Evolutionary conservation across 2,329 filamentous ascomycete genomes (phyloP).

Genomic region (Blumeria hordei): DNA sequence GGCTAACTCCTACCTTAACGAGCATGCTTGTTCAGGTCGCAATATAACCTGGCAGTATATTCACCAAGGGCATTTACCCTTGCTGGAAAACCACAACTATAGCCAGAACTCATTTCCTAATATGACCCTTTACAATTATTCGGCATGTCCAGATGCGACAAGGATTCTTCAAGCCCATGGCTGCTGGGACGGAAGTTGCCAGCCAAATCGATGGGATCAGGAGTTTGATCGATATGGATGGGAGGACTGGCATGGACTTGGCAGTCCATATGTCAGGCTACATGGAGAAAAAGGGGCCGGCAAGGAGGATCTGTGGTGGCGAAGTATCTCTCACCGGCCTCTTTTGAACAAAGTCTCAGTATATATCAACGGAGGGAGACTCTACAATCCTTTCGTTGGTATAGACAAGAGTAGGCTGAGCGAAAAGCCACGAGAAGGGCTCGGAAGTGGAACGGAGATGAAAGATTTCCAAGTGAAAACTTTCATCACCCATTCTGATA

Average conservation of each 20-base stretch:
- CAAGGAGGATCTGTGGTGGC: too few species aligned
- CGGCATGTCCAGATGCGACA: not conserved
- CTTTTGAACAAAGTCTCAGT: too few species aligned
- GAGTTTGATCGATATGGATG: slow-evolving; percentile 3
- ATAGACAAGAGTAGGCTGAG: too few species aligned
- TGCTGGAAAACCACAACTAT: not conserved
- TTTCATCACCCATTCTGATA: too few species aligned
- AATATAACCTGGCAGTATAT: slow-evolving; percentile 6
- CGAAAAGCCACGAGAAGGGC: too few species aligned
- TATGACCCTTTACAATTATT: not conserved
- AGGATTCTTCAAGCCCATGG: slow-evolving; percentile 2
- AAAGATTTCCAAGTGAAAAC: too few species aligned
- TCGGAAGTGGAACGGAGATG: too few species aligned
- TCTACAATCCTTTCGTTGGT: too few species aligned
- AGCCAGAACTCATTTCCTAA: not conserved
- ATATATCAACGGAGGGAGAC: too few species aligned
- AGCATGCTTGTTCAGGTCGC: slow-evolving; percentile 3
- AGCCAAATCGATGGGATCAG: not conserved
- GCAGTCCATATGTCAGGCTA: not conserved
- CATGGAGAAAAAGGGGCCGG: not conserved
- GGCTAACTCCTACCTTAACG: slow-evolving; percentile 1
- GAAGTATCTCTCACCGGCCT: too few species aligned
- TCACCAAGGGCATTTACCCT: slow-evolving; percentile 2
- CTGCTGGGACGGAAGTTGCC: slow-evolving; percentile 3
- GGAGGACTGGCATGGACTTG: slow-evolving; percentile 2